Percentiles rank a stretch among this genome's conserved stretches.
These are phyloP conservation scores for Diddensiella santjacobensis DNA, from an alignment of 805 yeast genomes.

Conservation along the genomic window DNA sequence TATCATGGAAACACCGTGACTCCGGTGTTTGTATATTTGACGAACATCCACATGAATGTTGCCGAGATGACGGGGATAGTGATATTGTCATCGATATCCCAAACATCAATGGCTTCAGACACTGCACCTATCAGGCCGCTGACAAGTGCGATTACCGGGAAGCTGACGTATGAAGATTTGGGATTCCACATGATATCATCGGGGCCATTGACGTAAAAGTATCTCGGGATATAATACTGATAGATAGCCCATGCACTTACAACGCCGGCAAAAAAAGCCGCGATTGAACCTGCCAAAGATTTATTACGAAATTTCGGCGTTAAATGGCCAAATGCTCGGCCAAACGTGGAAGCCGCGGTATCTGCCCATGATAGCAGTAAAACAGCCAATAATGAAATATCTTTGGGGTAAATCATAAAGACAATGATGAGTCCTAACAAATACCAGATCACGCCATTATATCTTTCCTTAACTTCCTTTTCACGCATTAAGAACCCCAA, in stretches of 20 bases:
- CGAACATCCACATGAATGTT: constrained; percentile 50
- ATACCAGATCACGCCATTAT: constrained; percentile 88
- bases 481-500: constrained; percentile 86
- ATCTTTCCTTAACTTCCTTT: constrained; percentile 53
- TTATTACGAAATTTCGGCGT: constrained; percentile 77
- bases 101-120: constrained; percentile 76
- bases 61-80: constrained; percentile 91
- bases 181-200: constrained; percentile 65
- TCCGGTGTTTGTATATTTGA: constrained; percentile 30
- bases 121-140: constrained; percentile 82
- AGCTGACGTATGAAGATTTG: constrained; percentile 52
- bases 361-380: constrained; percentile 93
- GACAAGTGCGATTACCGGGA: constrained; percentile 51
- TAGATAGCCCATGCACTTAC: constrained; percentile 64
- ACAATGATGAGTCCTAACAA: constrained; percentile 73
- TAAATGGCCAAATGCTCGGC: constrained; percentile 77
- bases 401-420: constrained; percentile 69
- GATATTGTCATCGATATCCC: constrained; percentile 76
- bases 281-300: constrained; percentile 85
- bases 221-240: constrained; percentile 66
- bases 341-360: constrained; percentile 93
- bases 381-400: constrained; percentile 71
- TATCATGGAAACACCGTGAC: constrained; percentile 11
- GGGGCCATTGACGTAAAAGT: constrained; percentile 45
- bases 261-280: constrained; percentile 76